Base-by-base conservation (phyloP, 2,329 filamentous ascomycete genomes). In the Colletotrichum neosansevieriae region DNA sequence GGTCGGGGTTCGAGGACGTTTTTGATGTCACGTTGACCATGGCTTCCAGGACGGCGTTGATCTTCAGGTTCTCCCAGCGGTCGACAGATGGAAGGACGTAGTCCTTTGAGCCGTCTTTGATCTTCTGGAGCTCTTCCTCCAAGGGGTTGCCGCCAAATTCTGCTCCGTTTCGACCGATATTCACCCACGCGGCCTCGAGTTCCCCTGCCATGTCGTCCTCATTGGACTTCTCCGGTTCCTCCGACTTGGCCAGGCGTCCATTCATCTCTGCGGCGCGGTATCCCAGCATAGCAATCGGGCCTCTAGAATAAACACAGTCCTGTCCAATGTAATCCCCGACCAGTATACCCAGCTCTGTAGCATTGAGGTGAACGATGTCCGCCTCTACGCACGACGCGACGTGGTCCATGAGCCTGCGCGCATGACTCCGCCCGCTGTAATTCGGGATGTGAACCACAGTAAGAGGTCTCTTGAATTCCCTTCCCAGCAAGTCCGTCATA, bases 321-420 rank as follows among this genome's bases (percentile, higher is more conserved):
- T 92, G 89, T 4, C 90, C 91, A 10, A 94, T 79, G 73, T 94
- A 93, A 49, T 88, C 84, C 3, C 90, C 91, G 0, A 91, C 84
- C 29, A 96, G 81, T 57, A 90, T 85, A 3, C 91, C 91, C 60
- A 97, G 80, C 74, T 92, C 90, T 70, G 90, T 86, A 1, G 92
- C 88, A 74, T 90, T 87, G 11, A 97, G 76, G 19, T 87, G 85
- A 36, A 96, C 80, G 3, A 95, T 75, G 71, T 95, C 89, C 3
- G 92, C 90, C 6, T 80, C 81, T 6, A 92, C 80, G 38, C 88
- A 84, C 12, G 81, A 80, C 0, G 92, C 91, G 49, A 91, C 80
- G 58, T 88, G 84, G 67, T 88, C 84, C 2, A 94, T 86, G n/a
- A 92, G 40, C 50, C 70, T 74, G 24, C 66, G 71, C 5, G 68